Evolutionary conservation across 106 monocot genomes (phyloP).

Genomic region (Acanthochlamys bracteata): DNA sequence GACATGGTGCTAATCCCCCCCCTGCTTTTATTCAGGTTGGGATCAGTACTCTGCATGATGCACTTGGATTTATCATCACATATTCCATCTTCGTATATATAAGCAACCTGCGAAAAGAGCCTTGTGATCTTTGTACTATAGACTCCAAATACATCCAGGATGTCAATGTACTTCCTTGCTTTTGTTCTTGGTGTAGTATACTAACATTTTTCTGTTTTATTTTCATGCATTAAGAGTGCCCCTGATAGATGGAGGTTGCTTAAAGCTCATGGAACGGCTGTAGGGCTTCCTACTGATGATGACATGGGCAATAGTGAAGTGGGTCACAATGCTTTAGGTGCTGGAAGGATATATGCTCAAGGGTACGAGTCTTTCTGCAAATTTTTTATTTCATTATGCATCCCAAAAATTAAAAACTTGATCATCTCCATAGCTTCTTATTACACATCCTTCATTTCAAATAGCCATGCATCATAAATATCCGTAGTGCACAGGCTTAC

Average conservation of each 20-base stretch:
- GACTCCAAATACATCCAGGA: not conserved
- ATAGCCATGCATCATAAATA: not conserved
- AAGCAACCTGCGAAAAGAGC: too few relatives aligned
- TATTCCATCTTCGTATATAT: too few relatives aligned
- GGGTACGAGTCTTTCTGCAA: conserved; percentile 28
- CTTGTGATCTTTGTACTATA: too few relatives aligned
- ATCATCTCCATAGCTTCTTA: too few relatives aligned
- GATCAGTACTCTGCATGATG: too few relatives aligned
- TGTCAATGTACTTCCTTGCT: not conserved
- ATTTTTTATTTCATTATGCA: not conserved
- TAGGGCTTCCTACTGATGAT: conserved; percentile 86
- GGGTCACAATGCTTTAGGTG: conserved; percentile 94
- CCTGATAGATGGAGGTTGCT: conserved; percentile 74
- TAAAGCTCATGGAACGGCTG: conserved; percentile 80
- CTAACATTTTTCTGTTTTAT: not conserved
- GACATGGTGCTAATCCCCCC: too few relatives aligned
- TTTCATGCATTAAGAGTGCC: conserved; percentile 33
- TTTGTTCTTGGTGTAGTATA: not conserved
- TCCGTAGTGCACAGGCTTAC: not conserved
- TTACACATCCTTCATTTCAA: too few relatives aligned
- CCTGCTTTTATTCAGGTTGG: too few relatives aligned
- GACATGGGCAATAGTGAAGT: conserved; percentile 99
- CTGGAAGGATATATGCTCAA: conserved; percentile 84
- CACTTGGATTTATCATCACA: too few relatives aligned
- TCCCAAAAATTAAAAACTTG: not conserved